Evolutionary conservation across 78 protist genomes (phyloP).

Genomic region (Dictyostelium brefeldianum): DNA sequence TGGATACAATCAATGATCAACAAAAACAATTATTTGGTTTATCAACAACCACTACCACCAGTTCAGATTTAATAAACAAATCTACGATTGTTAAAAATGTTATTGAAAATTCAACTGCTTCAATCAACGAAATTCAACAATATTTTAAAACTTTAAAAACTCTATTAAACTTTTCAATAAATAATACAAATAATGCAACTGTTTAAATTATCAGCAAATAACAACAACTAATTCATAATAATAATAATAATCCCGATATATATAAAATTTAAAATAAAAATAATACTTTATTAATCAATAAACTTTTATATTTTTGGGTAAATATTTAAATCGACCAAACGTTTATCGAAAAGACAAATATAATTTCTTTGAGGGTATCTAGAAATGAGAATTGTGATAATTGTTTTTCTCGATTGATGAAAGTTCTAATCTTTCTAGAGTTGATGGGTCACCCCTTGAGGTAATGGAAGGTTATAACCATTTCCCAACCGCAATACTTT

Average conservation of each 20-base stretch:
- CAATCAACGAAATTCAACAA: conserved; percentile 6
- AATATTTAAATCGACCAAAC: too few relatives aligned
- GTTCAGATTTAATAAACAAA: neutral
- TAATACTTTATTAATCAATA: too few relatives aligned
- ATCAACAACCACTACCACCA: neutral
- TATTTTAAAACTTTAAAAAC: neutral
- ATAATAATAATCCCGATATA: neutral
- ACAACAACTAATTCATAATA: neutral
- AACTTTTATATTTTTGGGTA: too few relatives aligned
- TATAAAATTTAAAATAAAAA: neutral
- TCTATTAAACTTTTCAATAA: neutral
- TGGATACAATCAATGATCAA: neutral
- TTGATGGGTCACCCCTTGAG: too few relatives aligned
- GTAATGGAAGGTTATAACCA: too few relatives aligned
- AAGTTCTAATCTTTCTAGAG: too few relatives aligned
- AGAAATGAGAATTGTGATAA: too few relatives aligned
- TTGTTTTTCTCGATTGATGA: too few relatives aligned
- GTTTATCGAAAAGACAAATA: too few relatives aligned
- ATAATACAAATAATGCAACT: conserved; percentile 8
- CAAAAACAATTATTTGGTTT: neutral
- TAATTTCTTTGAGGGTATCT: too few relatives aligned
- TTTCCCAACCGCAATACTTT: too few relatives aligned
- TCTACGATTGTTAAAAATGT: neutral
- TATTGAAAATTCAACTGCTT: neutral
- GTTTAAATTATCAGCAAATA: neutral